Percentiles rank a stretch among this genome's conserved stretches.
Evolutionary conservation across 805 yeast genomes (phyloP).

Genomic region (Suhomyces canberraensis): DNA sequence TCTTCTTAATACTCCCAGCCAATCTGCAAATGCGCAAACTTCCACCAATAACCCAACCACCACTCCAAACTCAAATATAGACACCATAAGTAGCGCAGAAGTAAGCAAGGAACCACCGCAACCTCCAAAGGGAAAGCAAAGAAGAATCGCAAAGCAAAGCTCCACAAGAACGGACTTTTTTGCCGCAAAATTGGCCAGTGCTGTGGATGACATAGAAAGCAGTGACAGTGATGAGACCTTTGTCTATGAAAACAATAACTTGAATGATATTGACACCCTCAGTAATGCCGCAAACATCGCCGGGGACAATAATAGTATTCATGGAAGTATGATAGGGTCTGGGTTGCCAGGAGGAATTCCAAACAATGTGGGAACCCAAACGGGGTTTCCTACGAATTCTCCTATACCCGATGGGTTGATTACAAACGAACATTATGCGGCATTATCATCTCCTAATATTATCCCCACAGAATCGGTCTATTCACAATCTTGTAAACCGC

Average conservation of each 20-base stretch:
- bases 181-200: slow-evolving; percentile 92
- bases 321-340: slow-evolving; percentile 8
- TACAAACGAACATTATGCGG: not conserved
- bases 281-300: slow-evolving; percentile 7
- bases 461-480: slow-evolving; percentile 20
- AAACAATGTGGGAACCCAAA: not conserved
- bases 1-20: slow-evolving; percentile 1
- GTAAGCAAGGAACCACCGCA: not conserved
- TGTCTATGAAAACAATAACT: slow-evolving; percentile 69
- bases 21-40: not conserved
- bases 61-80: slow-evolving; percentile 2
- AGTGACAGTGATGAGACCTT: slow-evolving; percentile 93
- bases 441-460: not conserved
- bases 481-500: slow-evolving; percentile 20
- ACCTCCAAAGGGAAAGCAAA: slow-evolving; percentile 20
- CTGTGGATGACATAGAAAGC: slow-evolving; percentile 84
- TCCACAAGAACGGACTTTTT: slow-evolving; percentile 87
- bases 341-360: not conserved
- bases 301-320: slow-evolving; percentile 10
- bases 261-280: slow-evolving; percentile 21
- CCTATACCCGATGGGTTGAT: slow-evolving; percentile 1
- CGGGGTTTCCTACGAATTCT: slow-evolving; percentile 1
- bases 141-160: slow-evolving; percentile 42
- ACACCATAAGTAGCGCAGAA: slow-evolving; percentile 3
- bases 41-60: not conserved